Conservation (phyloP, 495 filamentous ascomycete species). For the Penicillium ucsense region DNA sequence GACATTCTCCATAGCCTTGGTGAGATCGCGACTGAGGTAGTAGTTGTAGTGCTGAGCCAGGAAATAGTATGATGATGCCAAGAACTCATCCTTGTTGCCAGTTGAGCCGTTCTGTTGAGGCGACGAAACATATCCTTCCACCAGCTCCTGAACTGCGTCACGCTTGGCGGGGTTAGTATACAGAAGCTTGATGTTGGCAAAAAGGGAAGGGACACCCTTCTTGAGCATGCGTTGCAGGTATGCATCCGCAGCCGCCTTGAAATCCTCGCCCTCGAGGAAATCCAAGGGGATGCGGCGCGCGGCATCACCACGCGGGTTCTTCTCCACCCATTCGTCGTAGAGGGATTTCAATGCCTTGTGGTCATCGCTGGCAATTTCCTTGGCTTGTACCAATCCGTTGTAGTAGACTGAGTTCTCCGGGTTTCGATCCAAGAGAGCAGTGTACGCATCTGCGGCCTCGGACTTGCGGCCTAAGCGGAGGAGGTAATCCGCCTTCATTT, state of each 20-base stretch:
- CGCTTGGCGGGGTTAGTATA: constrained; percentile 72
- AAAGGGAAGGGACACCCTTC: constrained; percentile 93
- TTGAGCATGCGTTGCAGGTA: constrained; percentile 83
- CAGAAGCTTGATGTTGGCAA: constrained; percentile 89
- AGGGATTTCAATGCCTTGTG: constrained; percentile 54
- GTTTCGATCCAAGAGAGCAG: constrained; percentile 73
- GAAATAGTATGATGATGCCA: constrained; percentile 76
- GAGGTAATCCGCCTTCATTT: constrained; percentile 78
- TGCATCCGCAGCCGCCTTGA: constrained; percentile 63
- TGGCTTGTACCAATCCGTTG: constrained; percentile 56
- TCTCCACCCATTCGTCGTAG: constrained; percentile 73
- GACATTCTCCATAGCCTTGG: constrained; percentile 71
- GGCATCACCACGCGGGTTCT: constrained; percentile 75
- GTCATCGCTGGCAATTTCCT: constrained; percentile 55
- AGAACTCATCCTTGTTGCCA: constrained; percentile 45
- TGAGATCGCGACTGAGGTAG: constrained; percentile 69
- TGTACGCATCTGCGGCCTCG: constrained; percentile 76
- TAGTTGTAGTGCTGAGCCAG: constrained; percentile 97
- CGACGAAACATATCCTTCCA: constrained; percentile 58
- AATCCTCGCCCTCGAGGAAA: constrained; percentile 78
- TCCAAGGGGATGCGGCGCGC: constrained; percentile 79
- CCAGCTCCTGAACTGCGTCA: constrained; percentile 61
- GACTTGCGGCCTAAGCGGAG: constrained; percentile 64
- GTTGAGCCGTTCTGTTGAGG: constrained; percentile 38
- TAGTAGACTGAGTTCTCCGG: constrained; percentile 83